Base-by-base conservation (phyloP, 495 filamentous ascomycete genomes). In the Daldinia bambusicola region DNA sequence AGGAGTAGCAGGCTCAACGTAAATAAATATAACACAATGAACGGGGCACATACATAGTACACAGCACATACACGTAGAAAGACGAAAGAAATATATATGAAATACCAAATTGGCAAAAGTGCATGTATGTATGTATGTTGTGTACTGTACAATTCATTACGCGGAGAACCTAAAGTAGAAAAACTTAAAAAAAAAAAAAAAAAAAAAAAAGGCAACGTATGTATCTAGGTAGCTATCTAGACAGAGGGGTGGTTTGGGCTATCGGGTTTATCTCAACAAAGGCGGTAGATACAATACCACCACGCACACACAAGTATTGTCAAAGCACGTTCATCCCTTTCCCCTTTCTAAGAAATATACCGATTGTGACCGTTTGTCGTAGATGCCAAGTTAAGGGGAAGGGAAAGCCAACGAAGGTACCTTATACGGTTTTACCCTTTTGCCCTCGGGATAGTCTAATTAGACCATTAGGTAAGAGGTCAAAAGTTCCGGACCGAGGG, bases 61-160 rank as follows among this genome's bases (percentile, higher is more conserved):
- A 26, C 26, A n/a, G 26, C 26, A 26, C 26, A 26, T 3, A 26
- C 26, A 26, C 26, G 26, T 26, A 26, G n/a, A 26, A 26, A 26
- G 26, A 26, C 26, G 26, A 26, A 26, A 26, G 26, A 26, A 26
- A 26, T 26, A 26, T 26, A 26, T 26, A 26, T 26, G 26, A 26
- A 26, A 26, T 26, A 3, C 12, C 50, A 53, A 53, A 26, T 32
- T 31, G 31, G 50, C 50, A 53, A 53, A 16, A 7, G 13, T 53
- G 50, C 30, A 10, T n/a, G 5, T 26, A 26, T 26, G 26, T n/a
- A n/a, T n/a, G n/a, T n/a, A n/a, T n/a, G n/a, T n/a, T n/a, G n/a
- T 32, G 50, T 53, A 32, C 30, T 53, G 50, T 53, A 53, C 50
- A 53, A 53, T 53, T 53, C 50, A 53, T 53, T 53, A 53, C 26